Base-by-base conservation (phyloP, 2,329 filamentous ascomycete species). In the Talaromyces atroroseus region DNA sequence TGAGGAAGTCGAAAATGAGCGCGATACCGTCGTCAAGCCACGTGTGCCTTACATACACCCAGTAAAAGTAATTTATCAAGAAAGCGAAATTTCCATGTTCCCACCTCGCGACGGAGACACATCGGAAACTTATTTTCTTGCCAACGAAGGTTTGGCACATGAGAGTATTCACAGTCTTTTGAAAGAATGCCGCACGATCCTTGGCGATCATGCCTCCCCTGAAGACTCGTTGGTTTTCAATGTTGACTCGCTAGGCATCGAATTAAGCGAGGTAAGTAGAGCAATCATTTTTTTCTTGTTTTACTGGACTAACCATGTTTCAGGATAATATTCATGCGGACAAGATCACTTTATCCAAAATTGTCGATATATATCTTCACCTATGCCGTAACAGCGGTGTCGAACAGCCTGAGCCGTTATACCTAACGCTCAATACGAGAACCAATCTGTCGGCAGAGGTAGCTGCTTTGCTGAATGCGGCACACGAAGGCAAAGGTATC, bases 311-410 rank as follows among this genome's bases (percentile, higher is more conserved):
- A 60, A 76, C 68, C 60, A n/a, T 24, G 16, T 49, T 57, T 12
- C 61, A 84, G 80, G 76, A 79, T 64, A 81, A 78, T 45, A 66
- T 69, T 40, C 70, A 78, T 64, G 68, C 77, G 49, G 71, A 74
- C 61, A 71, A 77, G 63, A 70, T 80, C 59, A 79, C 79, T 49
- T 72, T 87, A 52, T 72, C 78, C 47, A 77, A 85, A 56, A 73
- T 89, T 46, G 69, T 87, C 58, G 76, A 82, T 52, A 67, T 86
- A 47, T 86, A 85, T 63, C 69, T 84, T 57, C 74, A 76, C 16
- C 71, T 89, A 47, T 78, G 81, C 61, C 75, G 75, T 32, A 84
- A 87, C 64, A 84, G 87, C 65, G 81, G 78, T 23, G 68, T 75
- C 42, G 71, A 77, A 52, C 68, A 76, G 21, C 77, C 79, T 2